phyloP scores from a whole-genome alignment of 192 early-diverging fungal genomes.

The Entophlyctis helioformis region DNA sequence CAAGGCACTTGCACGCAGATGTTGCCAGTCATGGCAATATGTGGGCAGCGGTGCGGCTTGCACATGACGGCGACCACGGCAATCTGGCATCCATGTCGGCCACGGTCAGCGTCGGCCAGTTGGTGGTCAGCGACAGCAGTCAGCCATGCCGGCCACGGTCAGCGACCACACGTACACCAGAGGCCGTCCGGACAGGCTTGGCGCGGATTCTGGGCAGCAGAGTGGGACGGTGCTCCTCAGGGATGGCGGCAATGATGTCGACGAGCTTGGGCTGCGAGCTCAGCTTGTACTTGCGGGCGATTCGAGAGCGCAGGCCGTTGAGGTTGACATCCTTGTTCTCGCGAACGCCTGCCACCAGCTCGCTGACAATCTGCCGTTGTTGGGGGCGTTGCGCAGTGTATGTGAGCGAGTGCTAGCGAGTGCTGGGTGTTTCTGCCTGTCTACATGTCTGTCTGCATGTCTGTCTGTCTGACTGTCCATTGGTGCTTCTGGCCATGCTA shows the following conservation, averaged over 20 bases:
- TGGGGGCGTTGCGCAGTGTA: not conserved
- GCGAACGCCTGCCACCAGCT: conserved; percentile 62
- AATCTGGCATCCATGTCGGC: conserved; percentile 49
- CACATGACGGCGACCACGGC: conserved; percentile 95
- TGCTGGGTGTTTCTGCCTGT: not conserved
- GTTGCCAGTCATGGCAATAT: conserved; percentile 98
- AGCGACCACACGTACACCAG: conserved; percentile 47
- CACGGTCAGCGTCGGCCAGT: no score
- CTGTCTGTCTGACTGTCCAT: not conserved
- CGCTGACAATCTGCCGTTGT: conserved; percentile 63
- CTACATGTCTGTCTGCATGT: not conserved
- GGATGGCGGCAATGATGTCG: conserved; percentile 97
- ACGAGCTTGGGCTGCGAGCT: conserved; percentile 85
- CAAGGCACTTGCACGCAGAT: conserved; percentile 74
- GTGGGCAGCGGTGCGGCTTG: conserved; percentile 93
- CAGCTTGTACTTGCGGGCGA: conserved; percentile 50
- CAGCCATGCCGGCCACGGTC: not conserved
- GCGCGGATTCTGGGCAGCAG: conserved; percentile 82
- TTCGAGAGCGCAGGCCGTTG: conserved; percentile 62
- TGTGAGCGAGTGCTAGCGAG: not conserved
- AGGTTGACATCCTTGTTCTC: conserved; percentile 71
- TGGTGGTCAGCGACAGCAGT: no score
- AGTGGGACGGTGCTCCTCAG: conserved; percentile 76
- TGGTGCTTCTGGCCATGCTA: no score
- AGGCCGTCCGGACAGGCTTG: conserved; percentile 93